Evolutionary conservation across 2,329 filamentous ascomycete genomes (phyloP).

Genomic region (Boeremia lycopersici): DNA sequence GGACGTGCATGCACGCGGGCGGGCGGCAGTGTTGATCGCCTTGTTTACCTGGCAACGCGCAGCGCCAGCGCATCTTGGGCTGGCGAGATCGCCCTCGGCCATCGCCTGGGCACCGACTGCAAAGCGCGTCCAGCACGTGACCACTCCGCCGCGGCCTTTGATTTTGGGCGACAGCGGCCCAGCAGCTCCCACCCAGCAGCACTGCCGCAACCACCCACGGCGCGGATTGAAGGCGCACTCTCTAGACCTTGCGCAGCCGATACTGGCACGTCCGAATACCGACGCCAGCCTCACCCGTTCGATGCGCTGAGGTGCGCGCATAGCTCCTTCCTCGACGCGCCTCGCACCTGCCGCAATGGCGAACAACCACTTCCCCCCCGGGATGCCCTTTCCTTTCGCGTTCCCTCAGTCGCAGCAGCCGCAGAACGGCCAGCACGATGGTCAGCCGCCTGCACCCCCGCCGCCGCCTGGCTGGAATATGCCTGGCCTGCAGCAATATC

Average conservation of each 20-base stretch:
- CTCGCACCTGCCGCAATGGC: conserved; percentile 31
- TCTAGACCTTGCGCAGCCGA: background rate
- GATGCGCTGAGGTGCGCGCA: conserved; percentile 25
- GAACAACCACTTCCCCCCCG: conserved; percentile 34
- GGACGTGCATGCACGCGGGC: conserved; percentile 17
- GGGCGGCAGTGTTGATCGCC: conserved; percentile 19
- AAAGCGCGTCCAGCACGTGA: conserved; percentile 13
- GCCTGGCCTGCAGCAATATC: conserved; percentile 10
- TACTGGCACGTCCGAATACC: background rate
- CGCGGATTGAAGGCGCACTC: conserved; percentile 2
- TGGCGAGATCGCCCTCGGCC: conserved; percentile 4
- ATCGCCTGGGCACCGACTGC: background rate
- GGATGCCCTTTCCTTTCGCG: conserved; percentile 30
- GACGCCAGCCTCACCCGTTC: background rate
- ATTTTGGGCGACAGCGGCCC: conserved; percentile 3
- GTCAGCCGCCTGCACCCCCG: conserved; percentile 5
- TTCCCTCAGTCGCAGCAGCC: conserved; percentile 17
- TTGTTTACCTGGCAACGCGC: conserved; percentile 30
- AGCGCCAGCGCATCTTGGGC: conserved; percentile 5
- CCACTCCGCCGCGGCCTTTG: conserved; percentile 5
- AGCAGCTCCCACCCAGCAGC: conserved; percentile 1
- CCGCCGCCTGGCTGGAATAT: conserved; percentile 16
- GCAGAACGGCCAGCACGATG: conserved; percentile 4
- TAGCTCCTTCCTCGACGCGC: conserved; percentile 17
- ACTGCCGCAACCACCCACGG: background rate